Base-by-base conservation (phyloP, 2,329 filamentous ascomycete genomes). In the Fusarium bulbicola region DNA sequence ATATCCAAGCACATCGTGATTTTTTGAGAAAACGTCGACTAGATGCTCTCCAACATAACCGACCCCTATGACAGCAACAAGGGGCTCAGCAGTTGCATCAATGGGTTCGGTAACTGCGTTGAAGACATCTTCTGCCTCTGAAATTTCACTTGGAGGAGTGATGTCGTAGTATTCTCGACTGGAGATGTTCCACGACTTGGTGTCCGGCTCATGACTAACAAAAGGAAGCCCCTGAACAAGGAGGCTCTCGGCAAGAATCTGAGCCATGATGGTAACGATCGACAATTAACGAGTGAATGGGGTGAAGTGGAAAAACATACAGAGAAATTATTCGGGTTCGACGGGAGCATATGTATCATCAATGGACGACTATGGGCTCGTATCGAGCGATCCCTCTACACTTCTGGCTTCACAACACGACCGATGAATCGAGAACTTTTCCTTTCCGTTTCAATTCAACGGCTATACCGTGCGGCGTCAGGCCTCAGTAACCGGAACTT, bases 11-110 rank as follows among this genome's bases (percentile, higher is more conserved):
- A 87, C 81, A 21, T 79, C 69, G 69, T 82, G 86, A 21, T 78
- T 74, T 5, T 68, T 77, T 15, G 82, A 81, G 66, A 88, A 88
- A 21, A 79, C 80, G 11, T 79, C 75, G 45, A 86, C 83, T 18
- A 88, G 84, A 64, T 87, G 85, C 61, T 83, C 81, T 13, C 86
- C 86, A 9, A 88, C 86, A 74, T 88, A 88, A 45, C 86, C 87
- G 21, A 88, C 85, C 7, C 86, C 86, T 32, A 88, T 84, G 37
- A 88, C 81, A 58, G 85, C 86, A 7, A 88, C 82, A 10, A 84
- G 65, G 13, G 84, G 81, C 8, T 81, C 75, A 21, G 52, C 43
- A 8, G 40, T 45, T 10, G 52, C 12, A 37, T 73, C 62, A 47
- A 76, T 70, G 30, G 69, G 42, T 24, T 65, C 62, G 11, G 64